These are phyloP conservation scores for Pichia californica DNA, from an alignment of 805 yeast genomes.

Conservation along the genomic window DNA sequence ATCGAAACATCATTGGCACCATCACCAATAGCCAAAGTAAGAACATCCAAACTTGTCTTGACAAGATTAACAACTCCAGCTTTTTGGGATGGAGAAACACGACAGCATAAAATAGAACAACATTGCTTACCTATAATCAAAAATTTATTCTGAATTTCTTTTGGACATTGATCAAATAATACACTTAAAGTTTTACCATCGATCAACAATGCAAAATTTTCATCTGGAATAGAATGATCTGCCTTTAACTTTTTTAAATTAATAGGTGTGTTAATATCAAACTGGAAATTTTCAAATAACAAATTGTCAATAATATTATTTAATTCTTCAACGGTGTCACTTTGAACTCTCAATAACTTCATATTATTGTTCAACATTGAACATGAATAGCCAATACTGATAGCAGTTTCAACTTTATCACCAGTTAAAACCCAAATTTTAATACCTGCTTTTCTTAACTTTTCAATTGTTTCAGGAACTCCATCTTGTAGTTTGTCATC, in stretches of 20 bases:
- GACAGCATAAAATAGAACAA: slow-evolving; percentile 72
- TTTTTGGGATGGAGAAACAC: slow-evolving; percentile 80
- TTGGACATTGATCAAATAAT: slow-evolving; percentile 10
- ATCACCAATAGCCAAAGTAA: slow-evolving; percentile 79
- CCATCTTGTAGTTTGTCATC: slow-evolving; percentile 76
- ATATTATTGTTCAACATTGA: slow-evolving; percentile 60
- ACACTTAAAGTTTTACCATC: slow-evolving; percentile 61
- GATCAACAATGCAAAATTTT: slow-evolving; percentile 53
- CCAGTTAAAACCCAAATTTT: slow-evolving; percentile 83
- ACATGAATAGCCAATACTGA: slow-evolving; percentile 76
- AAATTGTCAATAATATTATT: slow-evolving; percentile 11
- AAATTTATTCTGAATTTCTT: slow-evolving; percentile 44
- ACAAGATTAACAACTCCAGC: slow-evolving; percentile 69
- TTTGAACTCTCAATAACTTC: slow-evolving; percentile 58
- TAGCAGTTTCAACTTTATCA: slow-evolving; percentile 78
- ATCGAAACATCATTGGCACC: slow-evolving; percentile 86
- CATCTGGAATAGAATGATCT: slow-evolving; percentile 61
- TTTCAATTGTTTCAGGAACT: slow-evolving; percentile 66
- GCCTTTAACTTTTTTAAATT: slow-evolving; percentile 44
- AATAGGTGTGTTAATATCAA: slow-evolving; percentile 17
- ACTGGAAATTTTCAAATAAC: slow-evolving; percentile 17
- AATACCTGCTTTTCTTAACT: slow-evolving; percentile 65
- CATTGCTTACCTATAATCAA: slow-evolving; percentile 69
- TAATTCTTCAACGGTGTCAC: slow-evolving; percentile 17
- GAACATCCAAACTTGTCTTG: slow-evolving; percentile 55